Conservation (phyloP, 805 yeast species). For the Alloascoidea hylecoeti region DNA sequence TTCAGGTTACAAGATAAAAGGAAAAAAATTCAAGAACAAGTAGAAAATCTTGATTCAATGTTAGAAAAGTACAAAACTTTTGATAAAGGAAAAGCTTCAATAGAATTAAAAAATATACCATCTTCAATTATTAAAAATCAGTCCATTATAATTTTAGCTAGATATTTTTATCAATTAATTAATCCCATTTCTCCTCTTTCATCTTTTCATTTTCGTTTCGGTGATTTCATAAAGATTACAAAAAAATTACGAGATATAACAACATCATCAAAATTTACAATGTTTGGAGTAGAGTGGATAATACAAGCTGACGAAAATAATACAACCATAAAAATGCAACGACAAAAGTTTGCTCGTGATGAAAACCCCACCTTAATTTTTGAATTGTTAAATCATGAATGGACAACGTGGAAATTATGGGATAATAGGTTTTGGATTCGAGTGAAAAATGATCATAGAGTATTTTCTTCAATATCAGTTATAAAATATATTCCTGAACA, state of each 20-base stretch:
- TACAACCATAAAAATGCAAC: conserved; percentile 4
- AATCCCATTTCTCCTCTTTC: conserved; percentile 16
- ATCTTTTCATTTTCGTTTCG: conserved; percentile 8
- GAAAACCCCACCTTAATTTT: conserved; percentile 8
- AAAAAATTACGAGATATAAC: conserved; percentile 5
- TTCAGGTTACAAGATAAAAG: conserved; percentile 7
- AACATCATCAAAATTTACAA: conserved; percentile 9
- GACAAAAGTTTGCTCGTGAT: conserved; percentile 11
- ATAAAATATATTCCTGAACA: not conserved
- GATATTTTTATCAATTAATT: conserved; percentile 13
- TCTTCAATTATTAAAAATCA: not conserved
- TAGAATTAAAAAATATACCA: not conserved
- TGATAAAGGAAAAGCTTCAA: conserved; percentile 3
- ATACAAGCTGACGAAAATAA: not conserved
- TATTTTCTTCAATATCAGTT: not conserved
- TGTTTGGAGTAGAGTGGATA: conserved; percentile 13
- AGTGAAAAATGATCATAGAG: conserved; percentile 2
- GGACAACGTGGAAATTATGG: conserved; percentile 21
- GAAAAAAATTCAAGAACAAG: conserved; percentile 10
- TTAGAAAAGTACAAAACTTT: conserved; percentile 5
- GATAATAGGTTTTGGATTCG: conserved; percentile 27
- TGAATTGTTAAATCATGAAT: conserved; percentile 6
- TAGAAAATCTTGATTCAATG: conserved; percentile 9
- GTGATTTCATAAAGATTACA: not conserved
- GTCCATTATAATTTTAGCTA: conserved; percentile 11